phyloP scores from a whole-genome alignment of 345 rosid genomes.

The Citrus sp. region DNA sequence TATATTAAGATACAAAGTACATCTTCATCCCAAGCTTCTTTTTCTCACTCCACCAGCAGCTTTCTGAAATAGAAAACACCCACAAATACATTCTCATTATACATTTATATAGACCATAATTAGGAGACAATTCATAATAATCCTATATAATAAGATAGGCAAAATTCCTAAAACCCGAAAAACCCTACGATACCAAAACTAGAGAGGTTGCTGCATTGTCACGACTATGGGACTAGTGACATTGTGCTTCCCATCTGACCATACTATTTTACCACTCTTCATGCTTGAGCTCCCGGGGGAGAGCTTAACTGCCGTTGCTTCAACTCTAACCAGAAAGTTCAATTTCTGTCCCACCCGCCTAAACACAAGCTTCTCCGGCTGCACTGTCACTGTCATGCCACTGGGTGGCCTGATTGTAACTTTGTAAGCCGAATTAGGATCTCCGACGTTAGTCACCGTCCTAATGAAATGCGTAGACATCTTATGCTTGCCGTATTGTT shows the following conservation, averaged over 20 bases:
- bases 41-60: constrained; percentile 19
- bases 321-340: constrained; percentile 60
- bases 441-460: constrained; percentile 80
- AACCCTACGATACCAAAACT: constrained; percentile 1
- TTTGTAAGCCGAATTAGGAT: constrained; percentile 44
- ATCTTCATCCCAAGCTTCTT: not conserved
- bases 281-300: constrained; percentile 50
- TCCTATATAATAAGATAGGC: constrained; percentile 8
- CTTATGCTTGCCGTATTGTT: constrained; percentile 58
- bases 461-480: constrained; percentile 75
- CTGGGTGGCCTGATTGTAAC: constrained; percentile 53
- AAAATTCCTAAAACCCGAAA: constrained; percentile 13
- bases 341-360: constrained; percentile 65
- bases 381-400: constrained; percentile 55
- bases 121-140: constrained; percentile 8
- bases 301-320: constrained; percentile 44
- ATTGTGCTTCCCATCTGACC: constrained; percentile 83
- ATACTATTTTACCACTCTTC: constrained; percentile 64
- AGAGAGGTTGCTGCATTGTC: constrained; percentile 92
- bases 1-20: not conserved
- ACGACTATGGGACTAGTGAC: constrained; percentile 81
- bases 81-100: constrained; percentile 19
- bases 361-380: constrained; percentile 60
- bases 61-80: constrained; percentile 38
- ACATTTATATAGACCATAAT: not conserved